Evolutionary conservation across 192 early-diverging fungal genomes (phyloP).

Genomic region (Entomortierella chlamydospora): DNA sequence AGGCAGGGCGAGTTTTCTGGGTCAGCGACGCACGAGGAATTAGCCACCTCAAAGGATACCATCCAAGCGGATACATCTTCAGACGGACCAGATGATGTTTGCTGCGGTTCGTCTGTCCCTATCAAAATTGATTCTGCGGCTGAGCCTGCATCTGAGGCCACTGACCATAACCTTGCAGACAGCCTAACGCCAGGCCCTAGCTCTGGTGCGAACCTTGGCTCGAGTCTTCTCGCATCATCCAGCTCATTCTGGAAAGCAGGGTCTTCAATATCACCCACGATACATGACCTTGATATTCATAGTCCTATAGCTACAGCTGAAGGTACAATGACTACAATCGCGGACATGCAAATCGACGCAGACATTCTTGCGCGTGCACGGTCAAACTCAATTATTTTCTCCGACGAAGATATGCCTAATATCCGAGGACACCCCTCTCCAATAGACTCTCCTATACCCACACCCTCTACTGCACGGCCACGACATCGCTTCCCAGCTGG

Average conservation of each 20-base stretch:
- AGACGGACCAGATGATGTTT: neutral
- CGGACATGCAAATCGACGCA: conserved; percentile 37
- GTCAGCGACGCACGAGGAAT: neutral
- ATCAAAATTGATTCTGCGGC: neutral
- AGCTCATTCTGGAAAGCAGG: neutral
- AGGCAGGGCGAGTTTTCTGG: neutral
- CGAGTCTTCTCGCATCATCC: neutral
- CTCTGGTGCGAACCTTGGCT: neutral
- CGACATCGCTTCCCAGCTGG: conserved; percentile 43
- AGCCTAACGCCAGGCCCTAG: conserved; percentile 4
- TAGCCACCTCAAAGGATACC: neutral
- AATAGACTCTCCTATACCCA: conserved; percentile 45
- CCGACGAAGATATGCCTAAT: conserved; percentile 23
- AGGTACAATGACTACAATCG: conserved; percentile 25
- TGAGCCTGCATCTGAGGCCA: neutral
- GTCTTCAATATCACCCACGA: conserved; percentile 16
- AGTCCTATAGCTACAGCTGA: conserved; percentile 20
- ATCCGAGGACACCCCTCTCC: conserved; percentile 25
- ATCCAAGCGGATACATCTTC: neutral
- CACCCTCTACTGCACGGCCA: conserved; percentile 51
- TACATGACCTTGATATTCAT: conserved; percentile 40
- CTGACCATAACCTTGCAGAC: neutral
- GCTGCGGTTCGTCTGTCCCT: too few relatives aligned
- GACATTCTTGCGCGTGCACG: conserved; percentile 31
- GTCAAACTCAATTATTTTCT: conserved; percentile 16